Evolutionary conservation across 225 moss, liverwort and hornwort species (phyloP).

Genomic region (Sphagnum contortum): DNA sequence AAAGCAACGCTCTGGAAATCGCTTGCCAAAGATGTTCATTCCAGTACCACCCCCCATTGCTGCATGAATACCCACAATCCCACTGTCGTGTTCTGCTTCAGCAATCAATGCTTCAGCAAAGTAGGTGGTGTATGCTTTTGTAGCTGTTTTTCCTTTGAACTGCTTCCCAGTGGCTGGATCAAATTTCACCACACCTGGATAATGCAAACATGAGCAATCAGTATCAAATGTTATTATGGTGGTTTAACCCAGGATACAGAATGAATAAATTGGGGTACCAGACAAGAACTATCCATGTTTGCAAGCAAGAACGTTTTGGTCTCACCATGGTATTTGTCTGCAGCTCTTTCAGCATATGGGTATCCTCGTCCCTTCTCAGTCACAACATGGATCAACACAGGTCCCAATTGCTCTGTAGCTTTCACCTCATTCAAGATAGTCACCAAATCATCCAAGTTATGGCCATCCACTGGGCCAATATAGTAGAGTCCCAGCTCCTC

Average conservation of each 20-base stretch:
- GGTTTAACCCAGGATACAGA: neutral
- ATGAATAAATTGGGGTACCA: too few relatives aligned
- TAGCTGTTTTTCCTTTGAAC: slow-evolving; percentile 17
- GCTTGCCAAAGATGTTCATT: slow-evolving; percentile 27
- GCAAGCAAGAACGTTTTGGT: neutral
- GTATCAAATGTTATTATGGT: too few relatives aligned
- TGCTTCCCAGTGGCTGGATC: slow-evolving; percentile 35
- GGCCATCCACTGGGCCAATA: slow-evolving; percentile 38
- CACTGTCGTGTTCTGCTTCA: slow-evolving; percentile 27
- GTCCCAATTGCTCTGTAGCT: slow-evolving; percentile 17
- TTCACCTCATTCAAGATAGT: slow-evolving; percentile 30
- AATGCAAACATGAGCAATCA: too few relatives aligned
- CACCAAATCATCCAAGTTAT: slow-evolving; percentile 32
- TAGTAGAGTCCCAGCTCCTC: slow-evolving; percentile 41
- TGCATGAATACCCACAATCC: slow-evolving; percentile 29
- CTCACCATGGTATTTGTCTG: slow-evolving; percentile 34
- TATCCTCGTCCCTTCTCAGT: slow-evolving; percentile 40
- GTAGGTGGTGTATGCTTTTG: slow-evolving; percentile 25
- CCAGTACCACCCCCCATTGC: slow-evolving; percentile 45
- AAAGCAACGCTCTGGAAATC: slow-evolving; percentile 33
- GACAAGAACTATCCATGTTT: too few relatives aligned
- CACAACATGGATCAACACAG: slow-evolving; percentile 32
- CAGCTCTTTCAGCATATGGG: slow-evolving; percentile 31
- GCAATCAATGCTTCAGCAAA: slow-evolving; percentile 35
- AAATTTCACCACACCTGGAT: slow-evolving; percentile 30